Evolutionary conservation across 2,329 filamentous ascomycete species (phyloP).

Genomic region (Penicillium sp.): DNA sequence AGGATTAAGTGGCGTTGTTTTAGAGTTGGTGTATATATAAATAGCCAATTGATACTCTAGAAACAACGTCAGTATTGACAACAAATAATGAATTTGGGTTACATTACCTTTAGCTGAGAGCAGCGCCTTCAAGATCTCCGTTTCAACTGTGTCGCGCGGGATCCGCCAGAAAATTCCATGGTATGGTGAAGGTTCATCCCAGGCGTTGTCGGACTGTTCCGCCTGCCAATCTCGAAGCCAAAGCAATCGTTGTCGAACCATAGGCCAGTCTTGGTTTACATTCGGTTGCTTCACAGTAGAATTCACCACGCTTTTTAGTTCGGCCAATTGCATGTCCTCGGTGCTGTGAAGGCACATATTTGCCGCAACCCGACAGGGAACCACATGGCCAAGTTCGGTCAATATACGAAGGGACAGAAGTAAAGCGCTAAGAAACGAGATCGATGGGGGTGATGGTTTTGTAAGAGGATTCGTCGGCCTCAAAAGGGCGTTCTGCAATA

Average conservation of each 20-base stretch:
- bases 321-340: conserved; percentile 52
- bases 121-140: conserved; percentile 58
- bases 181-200: conserved; percentile 35
- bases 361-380: conserved; percentile 40
- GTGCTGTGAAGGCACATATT: conserved; percentile 56
- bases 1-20: conserved; percentile 39
- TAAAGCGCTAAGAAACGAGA: conserved; percentile 44
- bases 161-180: conserved; percentile 53
- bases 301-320: conserved; percentile 56
- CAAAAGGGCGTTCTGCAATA: conserved; percentile 46
- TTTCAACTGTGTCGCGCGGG: conserved; percentile 51
- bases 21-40: conserved; percentile 40
- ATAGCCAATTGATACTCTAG: conserved; percentile 45
- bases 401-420: conserved; percentile 44
- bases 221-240: conserved; percentile 63
- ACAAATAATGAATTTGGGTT: background rate
- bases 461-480: conserved; percentile 44
- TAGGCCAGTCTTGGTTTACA: conserved; percentile 51
- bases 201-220: conserved; percentile 17
- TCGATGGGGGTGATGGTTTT: conserved; percentile 37
- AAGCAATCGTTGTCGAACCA: conserved; percentile 52
- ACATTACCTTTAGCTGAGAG: conserved; percentile 47
- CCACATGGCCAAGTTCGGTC: conserved; percentile 39
- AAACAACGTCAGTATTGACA: conserved; percentile 15
- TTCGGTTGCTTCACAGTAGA: conserved; percentile 45